Evolutionary conservation across 345 rosid species (phyloP).

Genomic region (Draba incana): DNA sequence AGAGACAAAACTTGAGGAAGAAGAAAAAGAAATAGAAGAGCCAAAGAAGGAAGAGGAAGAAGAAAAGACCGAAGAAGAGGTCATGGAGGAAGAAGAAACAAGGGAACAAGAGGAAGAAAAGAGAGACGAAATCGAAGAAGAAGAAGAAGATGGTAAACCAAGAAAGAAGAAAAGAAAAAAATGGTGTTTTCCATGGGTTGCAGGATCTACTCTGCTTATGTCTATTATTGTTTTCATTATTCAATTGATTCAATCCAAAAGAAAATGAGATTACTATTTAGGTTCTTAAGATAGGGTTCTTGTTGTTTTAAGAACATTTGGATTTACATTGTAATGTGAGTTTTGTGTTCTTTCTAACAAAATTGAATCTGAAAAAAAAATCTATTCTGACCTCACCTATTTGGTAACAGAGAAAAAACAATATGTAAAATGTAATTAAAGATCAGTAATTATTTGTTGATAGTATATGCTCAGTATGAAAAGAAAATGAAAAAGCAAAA

Average conservation of each 20-base stretch:
- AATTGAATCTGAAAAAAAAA: neutral
- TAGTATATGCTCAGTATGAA: neutral
- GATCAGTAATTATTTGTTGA: neutral
- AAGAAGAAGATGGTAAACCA: slow-evolving; percentile 27
- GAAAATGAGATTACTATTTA: slow-evolving; percentile 28
- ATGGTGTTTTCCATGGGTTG: slow-evolving; percentile 38
- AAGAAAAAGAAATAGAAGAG: slow-evolving; percentile 10
- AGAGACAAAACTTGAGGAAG: slow-evolving; percentile 27
- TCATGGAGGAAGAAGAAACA: slow-evolving; percentile 34
- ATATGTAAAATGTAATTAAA: neutral
- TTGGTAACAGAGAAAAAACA: neutral
- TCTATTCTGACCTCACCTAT: neutral
- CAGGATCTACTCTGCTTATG: slow-evolving; percentile 44
- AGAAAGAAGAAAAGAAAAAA: slow-evolving; percentile 38
- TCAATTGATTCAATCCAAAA: slow-evolving; percentile 35
- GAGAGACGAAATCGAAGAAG: slow-evolving; percentile 16
- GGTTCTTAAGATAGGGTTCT: neutral
- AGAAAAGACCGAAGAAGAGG: slow-evolving; percentile 29
- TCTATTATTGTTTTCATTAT: slow-evolving; percentile 37
- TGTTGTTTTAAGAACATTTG: neutral
- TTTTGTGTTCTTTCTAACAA: slow-evolving; percentile 19
- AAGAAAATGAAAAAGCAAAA: slow-evolving; percentile 12
- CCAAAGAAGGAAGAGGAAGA: slow-evolving; percentile 20
- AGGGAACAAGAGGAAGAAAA: slow-evolving; percentile 21
- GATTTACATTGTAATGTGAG: slow-evolving; percentile 8